Conservation (phyloP, 179 eudicot species). For the Sideroxylon spinosum region DNA sequence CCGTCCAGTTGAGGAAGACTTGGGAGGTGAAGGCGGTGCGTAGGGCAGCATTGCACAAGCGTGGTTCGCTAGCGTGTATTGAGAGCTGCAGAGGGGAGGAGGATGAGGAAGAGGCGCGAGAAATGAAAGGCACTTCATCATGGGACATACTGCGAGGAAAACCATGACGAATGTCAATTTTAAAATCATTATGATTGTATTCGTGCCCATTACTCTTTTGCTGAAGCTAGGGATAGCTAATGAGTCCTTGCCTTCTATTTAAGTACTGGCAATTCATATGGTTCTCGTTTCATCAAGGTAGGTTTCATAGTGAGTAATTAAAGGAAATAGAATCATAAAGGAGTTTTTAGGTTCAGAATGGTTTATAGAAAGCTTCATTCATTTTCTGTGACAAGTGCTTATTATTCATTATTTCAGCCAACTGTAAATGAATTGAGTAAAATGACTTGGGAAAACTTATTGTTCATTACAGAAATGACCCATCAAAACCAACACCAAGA, state of each 20-base stretch:
- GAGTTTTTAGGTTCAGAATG: too few relatives aligned
- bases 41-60: constrained; percentile 51
- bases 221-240: neutral
- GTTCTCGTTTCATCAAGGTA: neutral
- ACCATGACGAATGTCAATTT: constrained; percentile 13
- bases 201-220: constrained; percentile 19
- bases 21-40: constrained; percentile 27
- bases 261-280: neutral
- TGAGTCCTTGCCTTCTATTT: neutral
- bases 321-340: neutral
- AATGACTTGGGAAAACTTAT: too few relatives aligned
- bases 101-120: too few relatives aligned
- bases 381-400: neutral
- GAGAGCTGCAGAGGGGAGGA: constrained; percentile 51
- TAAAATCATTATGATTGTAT: constrained; percentile 14
- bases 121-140: too few relatives aligned
- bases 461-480: too few relatives aligned
- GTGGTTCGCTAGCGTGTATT: constrained; percentile 46
- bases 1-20: constrained; percentile 20
- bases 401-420: too few relatives aligned
- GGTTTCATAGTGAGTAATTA: neutral
- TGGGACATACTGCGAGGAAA: too few relatives aligned
- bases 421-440: too few relatives aligned
- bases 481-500: too few relatives aligned
- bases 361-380: neutral